Conservation (phyloP, 148 eudicot genomes). For the Heliamphora exappendiculata region DNA sequence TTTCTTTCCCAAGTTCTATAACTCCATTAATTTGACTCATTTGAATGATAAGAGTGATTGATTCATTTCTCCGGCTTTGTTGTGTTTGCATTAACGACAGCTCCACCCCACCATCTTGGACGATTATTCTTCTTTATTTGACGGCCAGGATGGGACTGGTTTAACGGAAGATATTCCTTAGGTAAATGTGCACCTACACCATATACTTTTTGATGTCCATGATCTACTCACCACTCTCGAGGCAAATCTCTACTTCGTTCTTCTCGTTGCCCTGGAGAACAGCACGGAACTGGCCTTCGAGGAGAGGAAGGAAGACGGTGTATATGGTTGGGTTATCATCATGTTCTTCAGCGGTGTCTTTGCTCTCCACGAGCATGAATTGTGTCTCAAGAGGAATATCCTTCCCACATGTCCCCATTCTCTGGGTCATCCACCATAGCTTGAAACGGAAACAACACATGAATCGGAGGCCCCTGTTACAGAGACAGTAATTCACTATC, state of each 20-base stretch:
- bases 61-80: slow-evolving; percentile 27
- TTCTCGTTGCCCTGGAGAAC: slow-evolving; percentile 89
- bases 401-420: slow-evolving; percentile 81
- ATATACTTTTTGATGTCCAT: slow-evolving; percentile 15
- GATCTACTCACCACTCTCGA: slow-evolving; percentile 90
- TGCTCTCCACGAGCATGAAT: slow-evolving; percentile 83
- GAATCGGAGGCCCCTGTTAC: slow-evolving; percentile 64
- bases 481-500: not conserved
- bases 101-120: slow-evolving; percentile 18
- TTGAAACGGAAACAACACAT: slow-evolving; percentile 94
- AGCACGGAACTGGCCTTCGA: slow-evolving; percentile 89
- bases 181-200: not conserved
- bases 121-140: slow-evolving; percentile 15
- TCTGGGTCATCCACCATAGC: slow-evolving; percentile 99
- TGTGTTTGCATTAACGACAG: slow-evolving; percentile 14
- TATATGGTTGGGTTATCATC: slow-evolving; percentile 58
- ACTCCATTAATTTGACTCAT: slow-evolving; percentile 18
- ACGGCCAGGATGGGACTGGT: slow-evolving; percentile 20
- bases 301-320: slow-evolving; percentile 82
- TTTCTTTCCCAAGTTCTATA: slow-evolving; percentile 15
- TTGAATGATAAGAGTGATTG: slow-evolving; percentile 16
- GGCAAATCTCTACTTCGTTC: slow-evolving; percentile 82
- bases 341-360: slow-evolving; percentile 37
- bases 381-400: slow-evolving; percentile 93
- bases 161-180: slow-evolving; percentile 12